Base-by-base conservation (phyloP, 352 stramenopile genomes). In the Thalassiosira mediterranea region DNA sequence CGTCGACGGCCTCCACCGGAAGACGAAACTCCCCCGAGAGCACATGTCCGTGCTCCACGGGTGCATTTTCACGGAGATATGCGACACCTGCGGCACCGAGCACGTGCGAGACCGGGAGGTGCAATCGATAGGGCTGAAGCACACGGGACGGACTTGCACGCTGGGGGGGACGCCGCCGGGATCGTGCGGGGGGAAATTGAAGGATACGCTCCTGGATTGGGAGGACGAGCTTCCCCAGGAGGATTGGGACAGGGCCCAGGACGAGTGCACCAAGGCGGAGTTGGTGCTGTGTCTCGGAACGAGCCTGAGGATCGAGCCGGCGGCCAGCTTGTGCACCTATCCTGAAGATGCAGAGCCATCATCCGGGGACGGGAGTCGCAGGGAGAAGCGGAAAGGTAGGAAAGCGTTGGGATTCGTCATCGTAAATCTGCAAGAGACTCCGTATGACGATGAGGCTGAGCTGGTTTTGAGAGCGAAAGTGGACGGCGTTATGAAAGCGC, bases 131-230 rank as follows among this genome's bases (percentile, higher is more conserved):
- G 86, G 83, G 44, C 90, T 92, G 54, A 68, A 90, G 70, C 63
- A 72, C 7, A 95, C 90, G 5, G 88, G 88, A 28, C 62, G 82
- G 11, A 42, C 62, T 15, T 95, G 90, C 62, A 84, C 29, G 49
- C 47, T 58, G 52, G 61, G 56, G 21, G 58, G 38, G 5, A 37
- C 25, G 28, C 53, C 61, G 15, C 52, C 46, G 15, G 65, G 52
- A 31, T 69, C 51, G 0, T 87, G 72, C 49, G 46, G 61, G 13
- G 83, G 84, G 19, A 74, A 61, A 29, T 59, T 95, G 25, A 78
- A 76, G 34, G 90, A 95, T 78, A 93, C 79, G 26, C 64, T 93
- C n/a, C 68, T 94, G 40, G 89, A 93, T 79, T 95, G 89, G 86
- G 87, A 93, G 67, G 86, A 94, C 80, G 59, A 73, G 21, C 72